A percentile compares a stretch with the other conserved stretches of the same genome.
phyloP scores from a whole-genome alignment of 805 yeast species.

The Wickerhamiella allomyrinae region DNA sequence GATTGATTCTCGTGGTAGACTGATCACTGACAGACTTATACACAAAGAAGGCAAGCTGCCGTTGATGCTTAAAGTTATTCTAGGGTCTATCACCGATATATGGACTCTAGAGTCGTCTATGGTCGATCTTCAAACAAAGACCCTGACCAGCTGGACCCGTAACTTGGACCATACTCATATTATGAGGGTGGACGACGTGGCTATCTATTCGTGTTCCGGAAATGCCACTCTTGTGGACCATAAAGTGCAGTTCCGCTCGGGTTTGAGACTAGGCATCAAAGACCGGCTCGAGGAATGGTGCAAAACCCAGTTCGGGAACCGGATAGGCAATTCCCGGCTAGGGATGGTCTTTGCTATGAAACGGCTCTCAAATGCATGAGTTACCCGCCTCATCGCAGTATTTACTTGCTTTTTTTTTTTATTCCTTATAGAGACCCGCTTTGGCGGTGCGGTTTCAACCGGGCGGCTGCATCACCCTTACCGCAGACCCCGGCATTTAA shows the following conservation, averaged over 20 bases:
- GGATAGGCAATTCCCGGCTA: conserved; percentile 47
- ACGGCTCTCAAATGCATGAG: conserved; percentile 18
- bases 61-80: conserved; percentile 56
- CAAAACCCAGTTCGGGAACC: conserved; percentile 49
- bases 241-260: conserved; percentile 42
- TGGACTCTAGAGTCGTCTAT: conserved; percentile 73
- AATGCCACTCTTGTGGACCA: conserved; percentile 36
- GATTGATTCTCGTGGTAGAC: conserved; percentile 47
- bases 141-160: conserved; percentile 56
- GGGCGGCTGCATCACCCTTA: too few relatives aligned
- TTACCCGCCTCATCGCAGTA: neutral
- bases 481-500: too few relatives aligned
- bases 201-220: conserved; percentile 32
- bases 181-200: conserved; percentile 64
- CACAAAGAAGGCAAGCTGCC: conserved; percentile 74
- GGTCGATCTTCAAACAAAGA: conserved; percentile 45
- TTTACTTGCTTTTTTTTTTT: neutral
- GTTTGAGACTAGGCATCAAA: conserved; percentile 55
- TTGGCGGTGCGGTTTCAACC: too few relatives aligned
- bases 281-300: conserved; percentile 76
- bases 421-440: too few relatives aligned
- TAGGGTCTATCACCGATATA: conserved; percentile 54
- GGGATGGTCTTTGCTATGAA: conserved; percentile 75
- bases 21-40: conserved; percentile 60
- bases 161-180: conserved; percentile 74